phyloP scores from a whole-genome alignment of 2,329 filamentous ascomycete genomes.

The Colletotrichum magnum region DNA sequence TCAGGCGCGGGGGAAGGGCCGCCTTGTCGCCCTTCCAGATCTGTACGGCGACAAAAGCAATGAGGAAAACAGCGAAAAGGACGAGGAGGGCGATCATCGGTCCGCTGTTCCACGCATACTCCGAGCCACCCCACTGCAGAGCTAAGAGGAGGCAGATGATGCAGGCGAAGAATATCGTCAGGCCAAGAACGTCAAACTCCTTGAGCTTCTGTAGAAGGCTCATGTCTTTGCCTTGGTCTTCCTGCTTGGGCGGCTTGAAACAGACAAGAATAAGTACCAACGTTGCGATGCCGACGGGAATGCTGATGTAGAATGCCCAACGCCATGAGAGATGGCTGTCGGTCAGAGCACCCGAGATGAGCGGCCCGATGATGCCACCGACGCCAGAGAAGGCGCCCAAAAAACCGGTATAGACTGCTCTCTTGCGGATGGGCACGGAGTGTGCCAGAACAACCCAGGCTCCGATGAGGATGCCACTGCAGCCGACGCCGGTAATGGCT shows the following conservation, averaged over 20 bases:
- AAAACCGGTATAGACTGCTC: conserved; percentile 54
- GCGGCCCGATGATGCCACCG: conserved; percentile 46
- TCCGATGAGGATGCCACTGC: conserved; percentile 53
- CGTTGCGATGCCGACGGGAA: conserved; percentile 46
- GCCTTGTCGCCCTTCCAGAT: conserved; percentile 51
- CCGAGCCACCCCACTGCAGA: conserved; percentile 58
- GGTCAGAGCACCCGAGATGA: conserved; percentile 49
- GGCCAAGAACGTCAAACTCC: conserved; percentile 45
- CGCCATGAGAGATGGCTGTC: conserved; percentile 50
- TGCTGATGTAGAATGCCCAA: conserved; percentile 48
- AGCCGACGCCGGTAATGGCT: conserved; percentile 54
- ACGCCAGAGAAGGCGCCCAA: conserved; percentile 56
- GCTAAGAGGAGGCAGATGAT: conserved; percentile 59
- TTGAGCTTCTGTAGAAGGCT: conserved; percentile 32
- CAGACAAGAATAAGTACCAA: conserved; percentile 47
- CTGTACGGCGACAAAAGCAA: conserved; percentile 51
- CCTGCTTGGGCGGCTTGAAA: conserved; percentile 27
- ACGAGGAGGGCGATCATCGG: conserved; percentile 53
- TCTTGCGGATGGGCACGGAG: conserved; percentile 49
- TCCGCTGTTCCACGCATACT: conserved; percentile 50
- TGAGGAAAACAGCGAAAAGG: conserved; percentile 48
- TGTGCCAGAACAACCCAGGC: conserved; percentile 55
- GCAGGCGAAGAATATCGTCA: conserved; percentile 42
- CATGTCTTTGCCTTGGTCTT: conserved; percentile 33
- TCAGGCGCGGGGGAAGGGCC: conserved; percentile 52